Conservation (phyloP, 2,329 filamentous ascomycete genomes). For the Colletotrichum nymphaeae region DNA sequence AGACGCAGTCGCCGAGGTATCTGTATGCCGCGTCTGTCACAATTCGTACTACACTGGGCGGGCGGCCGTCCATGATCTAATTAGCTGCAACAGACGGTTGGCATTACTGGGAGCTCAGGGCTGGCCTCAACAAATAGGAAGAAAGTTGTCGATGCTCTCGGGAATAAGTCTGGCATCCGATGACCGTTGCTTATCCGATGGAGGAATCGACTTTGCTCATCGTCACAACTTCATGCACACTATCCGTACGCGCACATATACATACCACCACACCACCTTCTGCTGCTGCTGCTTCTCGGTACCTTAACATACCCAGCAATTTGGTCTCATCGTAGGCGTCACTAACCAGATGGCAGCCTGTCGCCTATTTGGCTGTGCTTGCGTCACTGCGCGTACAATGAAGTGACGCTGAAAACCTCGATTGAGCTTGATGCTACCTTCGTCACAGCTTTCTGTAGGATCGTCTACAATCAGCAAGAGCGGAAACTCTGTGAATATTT, state of each 20-base stretch:
- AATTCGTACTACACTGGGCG: not conserved
- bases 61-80: not conserved
- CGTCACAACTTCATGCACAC: slow-evolving; percentile 9
- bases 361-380: not conserved
- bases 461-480: not conserved
- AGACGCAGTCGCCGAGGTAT: slow-evolving; percentile 13
- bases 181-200: slow-evolving; percentile 24
- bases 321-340: slow-evolving; percentile 26
- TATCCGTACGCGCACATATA: not conserved
- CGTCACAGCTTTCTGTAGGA: not conserved
- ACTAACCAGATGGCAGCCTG: not conserved
- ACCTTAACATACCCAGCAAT: slow-evolving; percentile 2
- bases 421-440: slow-evolving; percentile 5
- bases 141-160: not conserved
- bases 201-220: slow-evolving; percentile 11
- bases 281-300: not conserved
- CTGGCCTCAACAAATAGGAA: not conserved
- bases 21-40: slow-evolving; percentile 12
- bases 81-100: not conserved
- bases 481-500: not conserved
- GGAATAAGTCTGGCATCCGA: slow-evolving; percentile 1
- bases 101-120: not conserved
- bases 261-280: not conserved
- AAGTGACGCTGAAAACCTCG: not conserved
- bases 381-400: slow-evolving; percentile 13